phyloP scores from a whole-genome alignment of 139 green algal species.

The Edaphochlamys debaryana region DNA sequence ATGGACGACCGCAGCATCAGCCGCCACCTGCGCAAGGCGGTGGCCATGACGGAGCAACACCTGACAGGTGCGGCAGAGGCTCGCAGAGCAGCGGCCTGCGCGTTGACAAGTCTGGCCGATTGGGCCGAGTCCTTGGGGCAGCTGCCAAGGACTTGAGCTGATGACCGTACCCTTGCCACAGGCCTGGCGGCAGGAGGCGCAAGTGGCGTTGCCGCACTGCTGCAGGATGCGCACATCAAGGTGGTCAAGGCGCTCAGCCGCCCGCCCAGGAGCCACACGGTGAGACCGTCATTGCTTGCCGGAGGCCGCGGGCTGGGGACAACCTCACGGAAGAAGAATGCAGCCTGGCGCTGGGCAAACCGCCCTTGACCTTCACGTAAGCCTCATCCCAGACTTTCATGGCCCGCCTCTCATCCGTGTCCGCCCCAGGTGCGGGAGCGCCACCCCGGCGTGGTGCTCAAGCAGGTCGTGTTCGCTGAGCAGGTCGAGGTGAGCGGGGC shows the following conservation, averaged over 20 bases:
- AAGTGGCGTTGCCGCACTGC: not conserved
- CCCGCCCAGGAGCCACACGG: not conserved
- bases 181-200: not conserved
- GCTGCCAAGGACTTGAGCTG: too few species aligned
- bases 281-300: too few species aligned
- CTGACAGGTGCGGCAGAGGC: not conserved
- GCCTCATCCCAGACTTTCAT: too few species aligned
- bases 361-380: too few species aligned
- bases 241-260: slow-evolving; percentile 21
- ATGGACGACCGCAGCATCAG: not conserved
- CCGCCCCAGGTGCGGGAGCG: not conserved
- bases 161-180: too few species aligned
- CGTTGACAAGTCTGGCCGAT: too few species aligned
- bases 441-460: slow-evolving; percentile 7
- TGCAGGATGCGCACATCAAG: not conserved
- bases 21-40: slow-evolving; percentile 1
- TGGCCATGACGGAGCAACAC: not conserved
- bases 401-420: too few species aligned
- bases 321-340: too few species aligned
- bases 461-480: slow-evolving; percentile 27
- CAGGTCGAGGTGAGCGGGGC: not conserved
- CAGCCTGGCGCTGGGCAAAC: too few species aligned
- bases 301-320: too few species aligned
- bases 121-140: too few species aligned
- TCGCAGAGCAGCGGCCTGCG: too few species aligned